phyloP scores from a whole-genome alignment of 495 filamentous ascomycete genomes.

The Podospora australis region DNA sequence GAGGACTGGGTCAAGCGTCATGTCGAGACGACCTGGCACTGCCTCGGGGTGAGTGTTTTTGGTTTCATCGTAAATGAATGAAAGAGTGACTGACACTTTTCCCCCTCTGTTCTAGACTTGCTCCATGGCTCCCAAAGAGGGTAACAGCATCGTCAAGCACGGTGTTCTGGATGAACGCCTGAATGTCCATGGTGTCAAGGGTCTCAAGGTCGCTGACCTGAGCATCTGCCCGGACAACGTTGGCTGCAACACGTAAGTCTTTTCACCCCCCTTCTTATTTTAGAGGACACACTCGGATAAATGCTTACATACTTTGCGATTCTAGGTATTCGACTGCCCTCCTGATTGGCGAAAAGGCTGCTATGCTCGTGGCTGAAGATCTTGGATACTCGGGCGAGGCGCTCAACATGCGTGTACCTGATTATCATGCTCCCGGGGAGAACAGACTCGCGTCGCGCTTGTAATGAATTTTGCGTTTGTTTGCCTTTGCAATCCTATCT shows the following conservation, averaged over 20 bases:
- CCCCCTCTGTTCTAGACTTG: conserved; percentile 47
- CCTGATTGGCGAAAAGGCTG: conserved; percentile 78
- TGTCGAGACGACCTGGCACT: conserved; percentile 77
- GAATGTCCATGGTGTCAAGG: conserved; percentile 74
- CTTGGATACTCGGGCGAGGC: conserved; percentile 67
- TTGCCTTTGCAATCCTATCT: too few relatives aligned
- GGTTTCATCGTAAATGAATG: not conserved
- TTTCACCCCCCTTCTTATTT: not conserved
- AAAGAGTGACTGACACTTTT: conserved; percentile 9
- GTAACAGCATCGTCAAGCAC: conserved; percentile 73
- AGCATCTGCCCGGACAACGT: conserved; percentile 80
- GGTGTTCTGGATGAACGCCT: conserved; percentile 74
- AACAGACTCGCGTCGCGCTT: conserved; percentile 20
- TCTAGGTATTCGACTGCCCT: conserved; percentile 62
- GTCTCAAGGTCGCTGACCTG: conserved; percentile 75
- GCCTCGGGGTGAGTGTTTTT: conserved; percentile 40
- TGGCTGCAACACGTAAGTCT: conserved; percentile 64
- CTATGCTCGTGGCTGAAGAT: conserved; percentile 65
- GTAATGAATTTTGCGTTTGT: not conserved
- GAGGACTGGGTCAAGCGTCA: conserved; percentile 75
- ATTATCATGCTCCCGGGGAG: conserved; percentile 55
- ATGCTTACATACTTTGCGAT: conserved; percentile 2
- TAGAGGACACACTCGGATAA: too few relatives aligned
- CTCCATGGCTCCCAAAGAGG: conserved; percentile 73
- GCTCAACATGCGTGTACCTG: conserved; percentile 68